Percentiles rank a stretch among this genome's conserved stretches.
These are phyloP conservation scores for Ceratorhiza oryzae-sativae DNA, from an alignment of 1,284 basidiomycete species.

Conservation along the genomic window DNA sequence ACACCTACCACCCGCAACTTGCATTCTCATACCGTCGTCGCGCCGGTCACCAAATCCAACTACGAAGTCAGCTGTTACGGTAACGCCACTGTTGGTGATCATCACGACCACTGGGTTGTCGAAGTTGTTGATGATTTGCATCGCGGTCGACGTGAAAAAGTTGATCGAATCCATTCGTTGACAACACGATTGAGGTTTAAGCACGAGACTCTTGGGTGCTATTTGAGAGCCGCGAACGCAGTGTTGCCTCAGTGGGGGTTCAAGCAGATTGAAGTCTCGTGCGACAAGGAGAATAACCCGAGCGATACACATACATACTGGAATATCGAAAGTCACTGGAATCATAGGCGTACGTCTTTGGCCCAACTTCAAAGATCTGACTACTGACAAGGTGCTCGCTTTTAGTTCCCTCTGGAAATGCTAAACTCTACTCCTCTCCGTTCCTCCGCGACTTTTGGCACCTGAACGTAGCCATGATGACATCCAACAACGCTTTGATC, in stretches of 20 bases:
- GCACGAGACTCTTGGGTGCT: constrained; percentile 83
- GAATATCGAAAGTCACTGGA: constrained; percentile 99
- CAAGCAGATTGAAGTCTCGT: constrained; percentile 97
- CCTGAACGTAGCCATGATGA: constrained; percentile 99
- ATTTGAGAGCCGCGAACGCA: constrained; percentile 88
- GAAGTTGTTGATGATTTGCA: constrained; percentile 92
- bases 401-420: constrained; percentile 81
- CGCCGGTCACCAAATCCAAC: constrained; percentile 89
- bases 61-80: constrained; percentile 95
- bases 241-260: constrained; percentile 98
- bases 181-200: constrained; percentile 89
- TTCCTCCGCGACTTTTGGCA: constrained; percentile 99
- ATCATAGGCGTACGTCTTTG: constrained; percentile 76
- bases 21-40: constrained; percentile 90
- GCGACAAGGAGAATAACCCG: constrained; percentile 87
- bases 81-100: constrained; percentile 84
- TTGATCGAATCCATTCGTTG: constrained; percentile 81
- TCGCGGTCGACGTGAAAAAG: constrained; percentile 64
- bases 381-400: neutral
- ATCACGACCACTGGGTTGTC: constrained; percentile 90
- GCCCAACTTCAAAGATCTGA: neutral
- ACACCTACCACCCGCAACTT: constrained; percentile 84
- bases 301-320: constrained; percentile 90
- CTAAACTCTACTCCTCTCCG: constrained; percentile 86
- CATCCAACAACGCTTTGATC: constrained; percentile 96